Base-by-base conservation (phyloP, 1,284 basidiomycete genomes). In the Cutaneotrichosporon arboriforme region DNA sequence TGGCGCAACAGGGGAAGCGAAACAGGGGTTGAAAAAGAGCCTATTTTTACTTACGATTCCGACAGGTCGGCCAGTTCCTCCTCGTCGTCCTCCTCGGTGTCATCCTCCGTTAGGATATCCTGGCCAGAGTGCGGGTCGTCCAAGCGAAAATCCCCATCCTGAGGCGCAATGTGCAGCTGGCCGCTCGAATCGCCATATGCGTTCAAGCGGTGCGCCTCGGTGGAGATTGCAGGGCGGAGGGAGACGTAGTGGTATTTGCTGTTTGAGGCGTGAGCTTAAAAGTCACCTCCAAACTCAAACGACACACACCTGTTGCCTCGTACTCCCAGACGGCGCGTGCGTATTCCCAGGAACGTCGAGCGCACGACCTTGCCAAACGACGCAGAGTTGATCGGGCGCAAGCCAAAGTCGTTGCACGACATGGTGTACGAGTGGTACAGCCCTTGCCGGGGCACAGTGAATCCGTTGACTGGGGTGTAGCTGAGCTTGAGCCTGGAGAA, bases 331-430 rank as follows among this genome's bases (percentile, higher is more conserved):
- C 91, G 84, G 62, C 91, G 81, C 42, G 90, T 94, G 81, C 90
- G 91, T 81, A 96, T 91, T 61, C 86, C 87, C 42, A 89, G 88
- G 77, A 90, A 96, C 73, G 88, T 90, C 52, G 88, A 82, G 58
- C 90, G 81, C 66, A 96, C 91, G 46, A 90, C 90, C 76, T 96
- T 94, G 59, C 90, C 90, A 64, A 94, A 81, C 4, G 90, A 91
- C 57, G 91, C 90, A 39, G 90, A 90, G 78, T 92, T 94, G 78
- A 93, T 90, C 67, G 91, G 88, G 56, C 63, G 58, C 23, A 70
- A 42, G 12, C 66, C 68, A 55, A 68, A 68, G 34, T 70, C 68
- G n/a, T 65, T 58, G 75, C 90, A 93, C 52, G 90, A 84, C 57
- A 88, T 81, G 57, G 87, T 83, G 77, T 93, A 94, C 38, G 89